Evolutionary conservation across 371 early-diverging fungal species (phyloP), one percentile per base, ranked within the genome.

Genomic region (Parasitella parasitica): DNA sequence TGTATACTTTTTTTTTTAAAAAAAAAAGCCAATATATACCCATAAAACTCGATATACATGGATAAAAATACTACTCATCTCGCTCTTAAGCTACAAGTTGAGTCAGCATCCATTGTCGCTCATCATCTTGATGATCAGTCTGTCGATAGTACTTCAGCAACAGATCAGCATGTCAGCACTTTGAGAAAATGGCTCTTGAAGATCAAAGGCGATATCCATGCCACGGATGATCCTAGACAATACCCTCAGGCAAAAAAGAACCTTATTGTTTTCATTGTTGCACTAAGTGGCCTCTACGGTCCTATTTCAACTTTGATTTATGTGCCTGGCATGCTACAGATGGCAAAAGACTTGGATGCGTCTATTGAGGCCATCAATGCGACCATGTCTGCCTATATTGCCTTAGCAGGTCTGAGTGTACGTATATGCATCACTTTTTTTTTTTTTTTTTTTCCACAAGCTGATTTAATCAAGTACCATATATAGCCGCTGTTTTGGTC

Each of bases 401-500:
- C 68, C 4, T 56, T 71, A 30, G 36, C 67, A 54, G 73, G 73
- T 6, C 64, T 73, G 46, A 67, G 59, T 36, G 72, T 69, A 62
- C 30, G 48, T 50, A 22, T 35, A 32, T 48, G 24, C 9, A 2
- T 27, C n/a, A 30, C 30, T 30, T 30, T 30, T 30, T 5, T 24
- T 36, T 4, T 27, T n/a, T 16, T 0, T 27, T 15, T 26, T 39
- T 39, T n/a, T 5, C 5, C 6, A 6, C 32, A 32, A 32, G 32
- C 32, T 32, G 11, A 32, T 32, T 8, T 3, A 32, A 1, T 32
- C 11, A 1, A 8, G 32, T 32, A 48, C 15, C 9, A 20, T 39
- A 3, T 39, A 16, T 61, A 75, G 76, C 85, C 85, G 16, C 28
- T 92, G 2, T 55, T 87, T 15, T 89, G 86, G 86, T 88, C 86